phyloP scores from a whole-genome alignment of 2,329 filamentous ascomycete genomes.

The Fonsecaea monophora region DNA sequence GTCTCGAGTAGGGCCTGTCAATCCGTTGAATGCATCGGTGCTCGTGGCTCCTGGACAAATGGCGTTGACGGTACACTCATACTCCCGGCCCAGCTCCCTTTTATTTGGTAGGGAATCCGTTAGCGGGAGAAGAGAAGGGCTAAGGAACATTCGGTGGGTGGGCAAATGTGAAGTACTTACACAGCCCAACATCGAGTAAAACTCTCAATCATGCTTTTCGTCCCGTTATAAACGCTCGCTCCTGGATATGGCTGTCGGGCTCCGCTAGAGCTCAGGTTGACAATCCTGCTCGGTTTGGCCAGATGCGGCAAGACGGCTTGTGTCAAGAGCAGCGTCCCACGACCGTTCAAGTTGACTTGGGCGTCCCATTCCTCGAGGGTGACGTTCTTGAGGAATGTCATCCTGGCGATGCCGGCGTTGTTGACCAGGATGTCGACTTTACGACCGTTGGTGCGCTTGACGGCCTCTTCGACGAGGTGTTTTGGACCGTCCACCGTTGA shows the following conservation, averaged over 20 bases:
- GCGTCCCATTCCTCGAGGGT: slow-evolving; percentile 53
- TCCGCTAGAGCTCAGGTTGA: slow-evolving; percentile 46
- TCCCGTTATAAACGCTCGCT: slow-evolving; percentile 58
- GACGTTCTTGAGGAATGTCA: slow-evolving; percentile 39
- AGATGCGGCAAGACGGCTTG: slow-evolving; percentile 44
- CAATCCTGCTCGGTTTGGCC: slow-evolving; percentile 46
- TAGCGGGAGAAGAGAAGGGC: background rate
- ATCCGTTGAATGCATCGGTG: slow-evolving; percentile 20
- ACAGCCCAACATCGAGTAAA: slow-evolving; percentile 55
- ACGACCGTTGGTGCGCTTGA: slow-evolving; percentile 11
- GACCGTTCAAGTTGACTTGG: slow-evolving; percentile 55
- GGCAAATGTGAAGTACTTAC: slow-evolving; percentile 1
- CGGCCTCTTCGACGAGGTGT: slow-evolving; percentile 20
- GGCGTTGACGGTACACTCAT: slow-evolving; percentile 24
- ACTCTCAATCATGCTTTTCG: slow-evolving; percentile 58
- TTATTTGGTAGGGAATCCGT: background rate
- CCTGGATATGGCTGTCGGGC: slow-evolving; percentile 23
- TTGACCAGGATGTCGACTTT: slow-evolving; percentile 31
- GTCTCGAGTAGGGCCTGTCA: slow-evolving; percentile 7
- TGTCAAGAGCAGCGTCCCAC: slow-evolving; percentile 55
- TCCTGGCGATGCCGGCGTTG: slow-evolving; percentile 24
- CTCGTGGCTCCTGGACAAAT: slow-evolving; percentile 19
- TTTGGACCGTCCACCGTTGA: slow-evolving; percentile 22
- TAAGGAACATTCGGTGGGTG: background rate
- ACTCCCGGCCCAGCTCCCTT: slow-evolving; percentile 26